phyloP scores from a whole-genome alignment of 148 eudicot species.

The Cornus kousa region DNA sequence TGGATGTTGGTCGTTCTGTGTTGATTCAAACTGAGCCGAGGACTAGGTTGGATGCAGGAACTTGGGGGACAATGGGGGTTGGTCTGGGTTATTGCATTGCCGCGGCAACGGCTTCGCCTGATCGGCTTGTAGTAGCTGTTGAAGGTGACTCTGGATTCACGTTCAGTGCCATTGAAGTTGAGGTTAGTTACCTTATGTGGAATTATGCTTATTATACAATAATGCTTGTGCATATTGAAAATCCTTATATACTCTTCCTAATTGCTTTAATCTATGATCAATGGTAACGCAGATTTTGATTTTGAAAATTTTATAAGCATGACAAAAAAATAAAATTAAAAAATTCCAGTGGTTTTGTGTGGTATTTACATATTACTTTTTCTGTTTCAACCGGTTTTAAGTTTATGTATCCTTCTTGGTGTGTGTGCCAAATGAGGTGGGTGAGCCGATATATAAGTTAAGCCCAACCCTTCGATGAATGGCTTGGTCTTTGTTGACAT shows the following conservation, averaged over 20 bases:
- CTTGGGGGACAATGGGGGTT: constrained; percentile 99
- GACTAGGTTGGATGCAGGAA: constrained; percentile 98
- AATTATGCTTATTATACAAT: neutral
- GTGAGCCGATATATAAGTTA: too few species aligned
- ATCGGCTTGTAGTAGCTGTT: constrained; percentile 93
- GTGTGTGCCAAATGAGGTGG: too few species aligned
- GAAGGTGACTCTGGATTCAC: constrained; percentile 99
- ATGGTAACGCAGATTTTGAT: too few species aligned
- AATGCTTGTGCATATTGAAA: neutral
- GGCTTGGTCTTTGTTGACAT: too few species aligned
- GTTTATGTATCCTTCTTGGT: too few species aligned
- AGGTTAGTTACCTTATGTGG: constrained; percentile 49
- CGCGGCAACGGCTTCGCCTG: constrained; percentile 97
- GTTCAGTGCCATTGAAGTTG: constrained; percentile 98
- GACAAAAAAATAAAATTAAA: neutral
- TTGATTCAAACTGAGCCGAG: constrained; percentile 90
- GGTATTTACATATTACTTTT: too few species aligned
- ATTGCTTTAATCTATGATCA: neutral
- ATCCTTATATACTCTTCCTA: neutral
- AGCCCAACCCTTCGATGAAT: too few species aligned
- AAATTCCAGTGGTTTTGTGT: neutral
- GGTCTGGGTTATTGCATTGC: constrained; percentile 99
- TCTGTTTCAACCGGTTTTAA: too few species aligned
- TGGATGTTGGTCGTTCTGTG: constrained; percentile 92
- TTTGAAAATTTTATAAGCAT: neutral